A percentile compares a stretch with the other conserved stretches of the same genome.
Conservation (phyloP, 805 yeast species). For the Lachancea cidri region DNA sequence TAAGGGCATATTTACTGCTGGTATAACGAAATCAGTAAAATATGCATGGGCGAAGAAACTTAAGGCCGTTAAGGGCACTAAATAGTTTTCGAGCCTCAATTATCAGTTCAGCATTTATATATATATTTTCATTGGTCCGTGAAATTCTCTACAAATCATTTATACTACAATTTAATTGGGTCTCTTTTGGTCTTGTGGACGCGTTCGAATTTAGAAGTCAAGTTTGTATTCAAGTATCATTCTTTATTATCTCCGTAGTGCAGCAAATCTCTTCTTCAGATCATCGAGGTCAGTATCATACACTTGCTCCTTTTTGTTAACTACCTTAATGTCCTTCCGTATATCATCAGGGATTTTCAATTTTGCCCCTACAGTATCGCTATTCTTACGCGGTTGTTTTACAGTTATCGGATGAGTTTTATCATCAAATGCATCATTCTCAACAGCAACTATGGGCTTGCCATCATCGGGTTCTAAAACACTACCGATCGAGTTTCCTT, state of each 20-base stretch:
- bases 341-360: slow-evolving; percentile 40
- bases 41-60: slow-evolving; percentile 71
- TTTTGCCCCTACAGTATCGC: slow-evolving; percentile 36
- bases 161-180: no score
- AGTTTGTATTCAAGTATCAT: background rate
- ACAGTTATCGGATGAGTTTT: slow-evolving; percentile 39
- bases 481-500: slow-evolving; percentile 1
- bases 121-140: background rate
- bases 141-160: no score
- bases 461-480: slow-evolving; percentile 17
- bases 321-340: slow-evolving; percentile 32
- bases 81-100: background rate
- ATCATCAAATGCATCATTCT: slow-evolving; percentile 26
- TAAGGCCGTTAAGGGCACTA: slow-evolving; percentile 30
- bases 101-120: background rate
- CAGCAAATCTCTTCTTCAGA: slow-evolving; percentile 69
- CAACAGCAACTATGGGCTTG: slow-evolving; percentile 36
- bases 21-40: slow-evolving; percentile 58
- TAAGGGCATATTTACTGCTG: slow-evolving; percentile 88
- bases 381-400: slow-evolving; percentile 38
- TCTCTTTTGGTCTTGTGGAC: no score
- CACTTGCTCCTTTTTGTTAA: slow-evolving; percentile 18
- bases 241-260: slow-evolving; percentile 47
- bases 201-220: no score
- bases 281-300: slow-evolving; percentile 53